A percentile compares a stretch with the other conserved stretches of the same genome.
phyloP scores from a whole-genome alignment of 495 filamentous ascomycete species.

The Penicillium robsamsonii region DNA sequence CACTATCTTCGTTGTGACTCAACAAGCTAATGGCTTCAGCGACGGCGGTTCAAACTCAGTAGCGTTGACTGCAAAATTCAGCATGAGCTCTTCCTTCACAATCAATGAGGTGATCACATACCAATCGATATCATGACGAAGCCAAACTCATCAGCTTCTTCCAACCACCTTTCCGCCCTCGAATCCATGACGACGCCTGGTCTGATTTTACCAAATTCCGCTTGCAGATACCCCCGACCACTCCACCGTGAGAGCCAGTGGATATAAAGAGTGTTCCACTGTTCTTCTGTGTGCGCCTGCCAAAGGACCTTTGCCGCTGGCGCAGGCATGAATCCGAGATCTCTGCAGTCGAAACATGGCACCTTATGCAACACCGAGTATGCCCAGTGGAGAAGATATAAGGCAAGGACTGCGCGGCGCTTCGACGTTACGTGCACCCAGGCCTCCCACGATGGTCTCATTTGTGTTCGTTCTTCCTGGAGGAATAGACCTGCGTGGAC shows the following conservation, averaged over 20 bases:
- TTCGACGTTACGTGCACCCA: conserved; percentile 36
- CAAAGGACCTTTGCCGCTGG: conserved; percentile 41
- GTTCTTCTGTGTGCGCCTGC: conserved; percentile 33
- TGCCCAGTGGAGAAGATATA: conserved; percentile 43
- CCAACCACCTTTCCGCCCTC: conserved; percentile 36
- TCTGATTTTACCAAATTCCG: conserved; percentile 34
- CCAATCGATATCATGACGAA: conserved; percentile 36
- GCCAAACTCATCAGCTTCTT: conserved; percentile 40
- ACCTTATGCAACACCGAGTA: conserved; percentile 35
- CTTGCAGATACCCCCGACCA: conserved; percentile 32
- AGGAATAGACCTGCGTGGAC: conserved; percentile 35
- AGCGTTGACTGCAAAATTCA: conserved; percentile 11
- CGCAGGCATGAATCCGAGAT: conserved; percentile 37
- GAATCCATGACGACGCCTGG: conserved; percentile 20
- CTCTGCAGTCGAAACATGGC: conserved; percentile 34
- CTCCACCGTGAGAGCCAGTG: conserved; percentile 39
- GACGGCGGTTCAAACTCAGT: conserved; percentile 5
- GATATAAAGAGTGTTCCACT: conserved; percentile 36
- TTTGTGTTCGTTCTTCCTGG: conserved; percentile 31
- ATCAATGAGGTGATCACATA: conserved; percentile 10
- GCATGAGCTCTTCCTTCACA: background rate
- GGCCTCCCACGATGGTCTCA: conserved; percentile 30
- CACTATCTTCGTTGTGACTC: too few relatives aligned
- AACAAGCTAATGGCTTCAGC: too few relatives aligned
- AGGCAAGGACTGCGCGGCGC: conserved; percentile 25